Base-by-base conservation (phyloP, 306 rosid genomes). In the Acacia acuminata region DNA sequence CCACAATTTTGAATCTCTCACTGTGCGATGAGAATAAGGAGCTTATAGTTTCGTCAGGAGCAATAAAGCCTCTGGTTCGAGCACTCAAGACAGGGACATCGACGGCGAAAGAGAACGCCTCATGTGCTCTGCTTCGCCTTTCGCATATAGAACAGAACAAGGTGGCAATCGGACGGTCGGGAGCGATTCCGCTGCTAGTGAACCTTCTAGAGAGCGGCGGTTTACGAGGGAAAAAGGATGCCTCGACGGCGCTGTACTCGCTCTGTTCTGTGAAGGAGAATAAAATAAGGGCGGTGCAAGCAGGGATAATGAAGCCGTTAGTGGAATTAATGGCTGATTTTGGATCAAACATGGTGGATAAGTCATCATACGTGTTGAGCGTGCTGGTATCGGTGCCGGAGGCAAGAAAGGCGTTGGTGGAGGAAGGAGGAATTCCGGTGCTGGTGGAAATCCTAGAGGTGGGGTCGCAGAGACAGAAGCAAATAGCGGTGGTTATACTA, bases 21-120 rank as follows among this genome's bases (percentile, higher is more conserved):
- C 91, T 94, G 7, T 92, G 97, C 88, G 98, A 94, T 83, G 95
- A 94, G 85, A 94, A 92, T 79, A 94, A 94, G 71, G 91, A 87
- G 61, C 19, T 75, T 7, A 90, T 94, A 12, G 87, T 90, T 42
- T 83, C 84, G 0, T 82, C 91, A 0, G 98, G 98, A 72, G 97
- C 94, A 12, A 91, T 90, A 38, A 88, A 81, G 85, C 94, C 97
- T 20, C 90, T 94, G 14, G 94, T 92, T n/a, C 78, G 89, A 7
- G 93, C 94, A 14, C 90, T 94, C 7, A 84, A 84, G 76, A 64
- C 83, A 2, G 98, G 97, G 17, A 94, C 90, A 8, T 47, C 92
- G 0, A 86, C 94, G 67, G 88, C 97, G 3, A 94, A 88, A 63
- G 98, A 94, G 89, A 94, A 94, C 92, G 88, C 98, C 0, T 94